Percentiles rank a stretch among this genome's conserved stretches.
These are phyloP conservation scores for Venturia oleaginea DNA, from an alignment of 2,329 filamentous ascomycete genomes.

Conservation along the genomic window DNA sequence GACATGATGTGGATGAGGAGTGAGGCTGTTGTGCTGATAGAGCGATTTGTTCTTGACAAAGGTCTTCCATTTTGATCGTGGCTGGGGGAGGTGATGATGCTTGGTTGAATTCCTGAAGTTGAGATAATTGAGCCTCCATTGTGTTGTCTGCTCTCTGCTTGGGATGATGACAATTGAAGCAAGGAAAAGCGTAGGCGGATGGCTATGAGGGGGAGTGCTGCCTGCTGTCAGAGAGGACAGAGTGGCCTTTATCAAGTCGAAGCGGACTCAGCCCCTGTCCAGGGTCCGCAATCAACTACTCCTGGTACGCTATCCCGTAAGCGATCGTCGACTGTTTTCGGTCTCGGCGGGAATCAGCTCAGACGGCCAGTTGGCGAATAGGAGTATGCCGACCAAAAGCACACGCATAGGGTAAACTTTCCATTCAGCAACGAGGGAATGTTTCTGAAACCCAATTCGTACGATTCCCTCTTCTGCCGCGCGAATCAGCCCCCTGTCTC, in stretches of 20 bases:
- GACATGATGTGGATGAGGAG: conserved; percentile 10
- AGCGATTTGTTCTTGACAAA: conserved; percentile 22
- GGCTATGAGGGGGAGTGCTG: neutral
- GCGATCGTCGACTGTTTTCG: neutral
- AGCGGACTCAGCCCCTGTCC: neutral
- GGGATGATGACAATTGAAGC: neutral
- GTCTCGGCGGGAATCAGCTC: neutral
- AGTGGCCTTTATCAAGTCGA: neutral
- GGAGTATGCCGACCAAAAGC: neutral
- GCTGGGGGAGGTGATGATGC: conserved; percentile 13
- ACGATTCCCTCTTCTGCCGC: neutral
- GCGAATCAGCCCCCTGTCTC: neutral
- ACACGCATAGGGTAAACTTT: neutral
- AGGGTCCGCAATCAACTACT: neutral
- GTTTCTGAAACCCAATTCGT: conserved; percentile 5
- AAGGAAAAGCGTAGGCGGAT: neutral
- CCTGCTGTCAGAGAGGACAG: neutral
- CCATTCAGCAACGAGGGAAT: neutral
- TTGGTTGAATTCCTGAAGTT: conserved; percentile 5
- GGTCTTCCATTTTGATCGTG: conserved; percentile 35
- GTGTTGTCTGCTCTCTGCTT: conserved; percentile 3
- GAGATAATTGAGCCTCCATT: conserved; percentile 1
- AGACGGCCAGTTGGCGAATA: neutral
- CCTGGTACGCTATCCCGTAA: neutral
- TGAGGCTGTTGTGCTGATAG: conserved; percentile 18